Evolutionary conservation across 106 monocot genomes (phyloP), one percentile per base, ranked within the genome.

Genomic region (Allium cepa): DNA sequence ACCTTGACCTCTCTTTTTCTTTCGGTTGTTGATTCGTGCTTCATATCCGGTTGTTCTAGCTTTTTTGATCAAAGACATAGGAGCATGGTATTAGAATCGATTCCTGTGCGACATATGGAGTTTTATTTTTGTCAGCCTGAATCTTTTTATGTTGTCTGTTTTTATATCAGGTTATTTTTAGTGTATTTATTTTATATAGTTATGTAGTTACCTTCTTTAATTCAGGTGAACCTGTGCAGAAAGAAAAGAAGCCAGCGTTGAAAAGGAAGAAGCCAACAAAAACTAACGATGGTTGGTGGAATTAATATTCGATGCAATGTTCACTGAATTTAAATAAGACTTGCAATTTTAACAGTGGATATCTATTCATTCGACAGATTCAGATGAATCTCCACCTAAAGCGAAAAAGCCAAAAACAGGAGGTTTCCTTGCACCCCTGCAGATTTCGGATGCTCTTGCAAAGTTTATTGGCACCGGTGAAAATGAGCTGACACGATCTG

Each of bases 381-480:
- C 73, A 56, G 76, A 77, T 79, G 80, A 80, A 63, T 61, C 73
- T 8, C 46, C 64, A 46, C 73, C 17, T 3, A 79, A 79, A 79
- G 81, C 76, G 52, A 99, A 99, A 61, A 78, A 68, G 17, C 77
- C 58, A 59, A 87, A 90, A 71, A 62, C 79, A 53, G 78, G 79
- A 17, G 88, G 91, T 57, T 78, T 97, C 63, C 81, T 86, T 69
- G 71, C 70, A 67, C 97, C 92, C 46, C 82, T 89, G 62, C 77
- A 61, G 71, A 82, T 99, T 73, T 99, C 92, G 47, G 87, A 90
- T 78, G 97, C 92, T 81, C 59, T 99, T 17, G 64, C 66, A 28
- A 87, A 84, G 73, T 99, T 99, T 78, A 74, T 99, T 75, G 97
- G 97, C 28, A 99, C 97, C 26, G 92, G 92, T 66, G 97, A 89